Base-by-base conservation (phyloP, 1,284 basidiomycete species). In the Tremellales sp. region DNA sequence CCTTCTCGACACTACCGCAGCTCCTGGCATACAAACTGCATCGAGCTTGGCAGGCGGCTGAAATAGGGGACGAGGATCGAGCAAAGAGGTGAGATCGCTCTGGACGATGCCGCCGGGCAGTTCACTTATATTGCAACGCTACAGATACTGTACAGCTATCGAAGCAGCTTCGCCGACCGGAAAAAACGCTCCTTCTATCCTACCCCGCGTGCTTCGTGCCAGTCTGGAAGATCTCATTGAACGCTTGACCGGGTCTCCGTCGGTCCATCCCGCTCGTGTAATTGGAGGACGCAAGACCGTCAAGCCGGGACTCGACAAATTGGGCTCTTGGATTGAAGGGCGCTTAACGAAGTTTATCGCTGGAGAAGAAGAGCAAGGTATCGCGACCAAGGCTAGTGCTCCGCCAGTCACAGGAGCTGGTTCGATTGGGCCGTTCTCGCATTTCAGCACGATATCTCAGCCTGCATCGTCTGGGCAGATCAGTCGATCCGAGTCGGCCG, bases 321-420 rank as follows among this genome's bases (percentile, higher is more conserved):
- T 98, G 39, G 89, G 94, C 44, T 86, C 85, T 44, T 97, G 91
- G 82, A 78, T 98, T 22, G 94, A 94, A 71, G 87, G 87, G n/a
- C 81, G 87, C 12, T 83, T 99, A 58, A 92, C 91, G 25, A 95
- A 95, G 68, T 87, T 99, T 60, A 94, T 99, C 53, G 90, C 93
- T 12, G 95, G 92, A 2, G 91, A 94, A 48, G 80, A 79, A 75
- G 59, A 69, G 76, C 27, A 73, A 71, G 39, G 76, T 71, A 52
- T 74, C 65, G 49, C 56, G 19, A 51, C 61, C 19, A 60, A 68
- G 40, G 42, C 56, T 14, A 59, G 48, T 27, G 31, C 29, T 12
- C 37, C 43, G 21, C 44, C 51, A 2, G 37, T 47, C 10, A 33
- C 45, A n/a, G 38, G 53, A 7, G 40, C 47, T 24, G 58, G 53